Evolutionary conservation across 1,284 basidiomycete species (phyloP), one percentile per base, ranked within the genome.

Genomic region (Mycosarcoma maydis): DNA sequence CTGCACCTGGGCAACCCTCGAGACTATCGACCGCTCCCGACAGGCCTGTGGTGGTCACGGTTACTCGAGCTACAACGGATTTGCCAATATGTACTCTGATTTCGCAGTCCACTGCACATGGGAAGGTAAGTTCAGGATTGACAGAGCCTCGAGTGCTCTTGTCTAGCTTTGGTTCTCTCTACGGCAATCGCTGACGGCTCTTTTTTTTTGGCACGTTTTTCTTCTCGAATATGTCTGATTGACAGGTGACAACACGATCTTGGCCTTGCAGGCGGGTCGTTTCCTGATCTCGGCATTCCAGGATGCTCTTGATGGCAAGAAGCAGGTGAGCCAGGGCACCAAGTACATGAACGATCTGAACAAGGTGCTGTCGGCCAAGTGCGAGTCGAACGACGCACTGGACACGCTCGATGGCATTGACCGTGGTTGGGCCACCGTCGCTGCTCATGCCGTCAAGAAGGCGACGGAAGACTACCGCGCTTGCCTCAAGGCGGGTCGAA

Each of bases 1-100:
- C 83, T 87, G 86, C 77, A 87, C 86, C 30, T 87, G 86, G 86
- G 83, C 83, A 8, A 85, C 84, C 42, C 82, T 87, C 44, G 85
- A 86, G 62, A 85, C 85, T 17, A 87, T 87, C 50, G 86, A 87
- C 73, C 85, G 84, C 51, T 86, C 85, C 60, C 80, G 86, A 45
- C 84, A 86, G 78, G 79, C 84, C n/a, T 85, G 84, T 55, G 86
- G 86, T 62, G 86, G 86, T 6, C 86, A 87, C 74, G 86, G 86
- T 7, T 87, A 87, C 78, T 86, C 85, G 27, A 83, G 85, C 17
- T 87, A 87, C 80, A 85, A 85, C 7, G 85, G 84, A 46, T 82
- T 87, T 37, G 84, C 86, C 6, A 77, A 82, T 44, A 86, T 87
- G 85, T 86, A 85, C 78, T 53, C 71, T 29, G 80, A 43, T 85